Base-by-base conservation (phyloP, 1,284 basidiomycete genomes). In the Papiliotrema fonsecae region DNA sequence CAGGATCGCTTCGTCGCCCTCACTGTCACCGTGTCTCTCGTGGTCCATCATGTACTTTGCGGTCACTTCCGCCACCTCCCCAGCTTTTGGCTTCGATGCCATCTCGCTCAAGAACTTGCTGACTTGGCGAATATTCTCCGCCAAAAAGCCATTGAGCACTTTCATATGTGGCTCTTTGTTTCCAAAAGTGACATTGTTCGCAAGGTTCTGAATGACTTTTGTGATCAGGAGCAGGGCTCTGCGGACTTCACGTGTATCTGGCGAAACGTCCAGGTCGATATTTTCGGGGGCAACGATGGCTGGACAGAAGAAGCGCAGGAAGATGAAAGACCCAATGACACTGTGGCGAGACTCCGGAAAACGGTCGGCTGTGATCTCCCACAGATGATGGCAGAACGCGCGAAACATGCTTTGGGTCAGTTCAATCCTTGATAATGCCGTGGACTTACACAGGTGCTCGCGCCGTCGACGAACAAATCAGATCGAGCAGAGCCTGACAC, bases 141-240 rank as follows among this genome's bases (percentile, higher is more conserved):
- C 77, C 42, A 93, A 73, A 73, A 91, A 91, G 13, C 80, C 77
- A 67, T 93, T 93, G 47, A 93, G 70, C 21, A 81, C 78, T 40
- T 82, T 82, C 86, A 92, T 89, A 61, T 89, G 84, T 3, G 82
- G 80, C 42, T 76, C 75, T 64, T 93, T 90, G 67, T 88, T 88
- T 26, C 86, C 88, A 59, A 93, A 93, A 58, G 88, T 82, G 34
- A 93, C 86, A 58, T 94, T 93, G 75, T 94, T 96, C 13, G 89
- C 88, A 28, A 94, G 74, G 64, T 90, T 92, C 71, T 94, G 89
- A 42, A 93, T 85, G 49, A 94, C 85, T 72, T 92, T 93, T 32
- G 88, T 87, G 54, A 94, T 86, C 44, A 88, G 75, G 76, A 89
- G 83, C 21, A 94, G 76, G 3, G 87, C 88, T 43, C 86, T 81